Evolutionary conservation across 23 red algal species (phyloP).

Genomic region (Cyanidioschyzon merolae): DNA sequence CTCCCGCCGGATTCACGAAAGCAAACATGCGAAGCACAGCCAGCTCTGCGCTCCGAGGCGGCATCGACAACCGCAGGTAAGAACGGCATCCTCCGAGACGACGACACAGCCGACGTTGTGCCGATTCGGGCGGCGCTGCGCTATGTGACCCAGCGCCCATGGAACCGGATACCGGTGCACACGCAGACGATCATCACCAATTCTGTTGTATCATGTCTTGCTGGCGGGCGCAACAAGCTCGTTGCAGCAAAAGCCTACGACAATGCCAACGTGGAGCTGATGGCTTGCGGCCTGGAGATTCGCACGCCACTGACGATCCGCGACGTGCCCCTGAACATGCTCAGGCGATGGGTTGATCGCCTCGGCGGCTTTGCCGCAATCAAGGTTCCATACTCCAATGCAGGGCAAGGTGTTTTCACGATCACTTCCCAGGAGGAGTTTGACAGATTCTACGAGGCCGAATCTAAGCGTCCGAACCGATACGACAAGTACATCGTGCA

Average conservation of each 20-base stretch:
- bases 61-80: background rate
- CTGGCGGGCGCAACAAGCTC: slow-evolving; percentile 30
- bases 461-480: slow-evolving; percentile 1
- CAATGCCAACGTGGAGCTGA: slow-evolving; percentile 31
- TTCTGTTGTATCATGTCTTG: slow-evolving; percentile 23
- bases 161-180: slow-evolving; percentile 29
- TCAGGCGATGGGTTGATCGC: slow-evolving; percentile 18
- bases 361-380: slow-evolving; percentile 31
- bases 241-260: slow-evolving; percentile 32
- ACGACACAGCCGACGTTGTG: background rate
- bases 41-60: background rate
- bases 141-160: slow-evolving; percentile 32
- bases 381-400: slow-evolving; percentile 29
- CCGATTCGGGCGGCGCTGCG: slow-evolving; percentile 23
- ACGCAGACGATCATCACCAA: slow-evolving; percentile 31
- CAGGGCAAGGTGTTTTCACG: slow-evolving; percentile 27
- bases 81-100: background rate
- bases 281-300: slow-evolving; percentile 31
- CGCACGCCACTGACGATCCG: slow-evolving; percentile 24
- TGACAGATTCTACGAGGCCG: slow-evolving; percentile 2
- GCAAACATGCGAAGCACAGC: background rate
- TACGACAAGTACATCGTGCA: slow-evolving; percentile 35
- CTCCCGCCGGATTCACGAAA: background rate
- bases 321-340: slow-evolving; percentile 20
- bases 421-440: slow-evolving; percentile 27